Conservation (phyloP, 2,329 filamentous ascomycete species). For the Emericellopsis atlantica region DNA sequence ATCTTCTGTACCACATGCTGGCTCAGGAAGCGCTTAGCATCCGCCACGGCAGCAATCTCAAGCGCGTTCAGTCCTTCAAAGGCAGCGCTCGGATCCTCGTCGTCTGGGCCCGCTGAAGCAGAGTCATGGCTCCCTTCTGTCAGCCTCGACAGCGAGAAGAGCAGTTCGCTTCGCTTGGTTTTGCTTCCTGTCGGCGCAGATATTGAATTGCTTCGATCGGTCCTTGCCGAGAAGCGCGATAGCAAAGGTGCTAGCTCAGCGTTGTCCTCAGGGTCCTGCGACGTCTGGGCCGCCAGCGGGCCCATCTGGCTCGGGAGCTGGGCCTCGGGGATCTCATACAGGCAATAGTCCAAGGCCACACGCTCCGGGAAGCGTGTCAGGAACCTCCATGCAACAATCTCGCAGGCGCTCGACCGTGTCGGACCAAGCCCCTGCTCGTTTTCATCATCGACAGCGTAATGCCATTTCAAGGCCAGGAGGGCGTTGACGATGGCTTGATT, state of each 20-base stretch:
- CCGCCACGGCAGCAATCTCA: constrained; percentile 70
- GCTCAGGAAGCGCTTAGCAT: constrained; percentile 74
- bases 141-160: constrained; percentile 42
- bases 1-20: constrained; percentile 74
- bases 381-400: constrained; percentile 73
- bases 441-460: constrained; percentile 53
- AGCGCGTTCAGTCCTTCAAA: constrained; percentile 77
- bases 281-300: constrained; percentile 4
- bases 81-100: constrained; percentile 49
- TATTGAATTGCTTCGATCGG: constrained; percentile 7
- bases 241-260: constrained; percentile 37
- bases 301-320: constrained; percentile 7
- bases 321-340: constrained; percentile 52
- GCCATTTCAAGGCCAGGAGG: constrained; percentile 64
- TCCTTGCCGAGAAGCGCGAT: constrained; percentile 4
- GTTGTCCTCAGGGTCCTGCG: constrained; percentile 23
- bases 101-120: constrained; percentile 21
- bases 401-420: constrained; percentile 60
- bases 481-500: constrained; percentile 60
- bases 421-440: constrained; percentile 50
- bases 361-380: constrained; percentile 57
- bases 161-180: constrained; percentile 31
- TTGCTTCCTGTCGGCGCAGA: constrained; percentile 21
- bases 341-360: constrained; percentile 62
- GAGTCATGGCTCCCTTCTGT: constrained; percentile 26